Evolutionary conservation across 441 rosid genomes (phyloP).

Genomic region (Omphalea diandra): DNA sequence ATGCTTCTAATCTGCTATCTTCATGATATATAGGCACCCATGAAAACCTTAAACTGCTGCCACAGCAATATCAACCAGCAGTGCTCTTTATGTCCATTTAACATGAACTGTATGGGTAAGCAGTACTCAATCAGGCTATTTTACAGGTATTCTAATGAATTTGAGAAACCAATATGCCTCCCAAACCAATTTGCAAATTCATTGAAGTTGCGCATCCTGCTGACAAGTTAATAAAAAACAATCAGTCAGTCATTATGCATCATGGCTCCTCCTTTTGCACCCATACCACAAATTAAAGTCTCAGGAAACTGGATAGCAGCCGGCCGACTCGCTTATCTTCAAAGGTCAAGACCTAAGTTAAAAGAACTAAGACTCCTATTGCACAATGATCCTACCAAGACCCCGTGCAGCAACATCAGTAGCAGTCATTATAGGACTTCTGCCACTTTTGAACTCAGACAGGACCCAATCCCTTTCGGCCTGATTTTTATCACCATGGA

Average conservation of each 20-base stretch:
- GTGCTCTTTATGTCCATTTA: constrained; percentile 38
- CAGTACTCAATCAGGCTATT: constrained; percentile 15
- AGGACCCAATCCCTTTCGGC: constrained; percentile 96
- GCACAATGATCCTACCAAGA: constrained; percentile 91
- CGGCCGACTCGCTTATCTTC: constrained; percentile 77
- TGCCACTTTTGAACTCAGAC: constrained; percentile 93
- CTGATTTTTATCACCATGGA: constrained; percentile 98
- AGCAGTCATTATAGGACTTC: constrained; percentile 96
- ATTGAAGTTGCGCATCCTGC: constrained; percentile 19
- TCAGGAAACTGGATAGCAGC: constrained; percentile 81
- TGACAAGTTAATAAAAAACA: constrained; percentile 10
- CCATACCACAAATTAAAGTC: constrained; percentile 55
- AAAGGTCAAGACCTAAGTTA: constrained; percentile 38
- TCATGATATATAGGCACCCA: not conserved
- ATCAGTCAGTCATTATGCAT: constrained; percentile 18
- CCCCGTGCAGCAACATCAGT: constrained; percentile 99
- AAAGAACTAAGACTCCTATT: constrained; percentile 54
- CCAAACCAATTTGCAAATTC: constrained; percentile 33
- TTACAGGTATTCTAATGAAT: constrained; percentile 20
- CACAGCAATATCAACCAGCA: constrained; percentile 16
- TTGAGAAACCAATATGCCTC: constrained; percentile 34
- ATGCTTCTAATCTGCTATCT: not conserved
- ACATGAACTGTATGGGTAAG: constrained; percentile 34
- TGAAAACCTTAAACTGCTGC: constrained; percentile 13
- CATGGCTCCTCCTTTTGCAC: constrained; percentile 37